Conservation (phyloP, 768 basidiomycete genomes). For the Phaffia tasmanica region DNA sequence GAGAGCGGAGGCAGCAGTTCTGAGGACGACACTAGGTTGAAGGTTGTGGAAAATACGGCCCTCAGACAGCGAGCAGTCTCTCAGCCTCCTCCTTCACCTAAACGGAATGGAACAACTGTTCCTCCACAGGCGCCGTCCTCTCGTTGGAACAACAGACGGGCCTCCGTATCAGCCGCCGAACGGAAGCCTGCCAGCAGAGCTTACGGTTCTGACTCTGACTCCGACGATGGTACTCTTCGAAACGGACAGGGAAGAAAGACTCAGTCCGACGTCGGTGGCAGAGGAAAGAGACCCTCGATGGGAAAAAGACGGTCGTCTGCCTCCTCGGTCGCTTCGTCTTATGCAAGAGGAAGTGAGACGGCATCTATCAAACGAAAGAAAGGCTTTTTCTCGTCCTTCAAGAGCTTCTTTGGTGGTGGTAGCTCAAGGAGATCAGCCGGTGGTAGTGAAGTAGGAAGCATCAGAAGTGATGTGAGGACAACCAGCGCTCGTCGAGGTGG, state of each 20-base stretch:
- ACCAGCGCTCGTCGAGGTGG: neutral
- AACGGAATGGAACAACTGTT: neutral
- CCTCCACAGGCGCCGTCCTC: slow-evolving; percentile 22
- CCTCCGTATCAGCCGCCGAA: neutral
- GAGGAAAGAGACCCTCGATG: neutral
- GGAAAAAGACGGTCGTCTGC: slow-evolving; percentile 3
- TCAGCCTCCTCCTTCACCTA: neutral
- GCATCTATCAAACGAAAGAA: slow-evolving; percentile 19
- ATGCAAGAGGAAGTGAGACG: slow-evolving; percentile 10
- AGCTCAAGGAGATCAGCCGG: neutral
- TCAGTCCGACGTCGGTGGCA: slow-evolving; percentile 24
- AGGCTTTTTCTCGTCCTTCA: slow-evolving; percentile 22
- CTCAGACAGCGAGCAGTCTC: slow-evolving; percentile 3
- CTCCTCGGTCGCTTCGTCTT: slow-evolving; percentile 7
- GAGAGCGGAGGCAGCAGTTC: slow-evolving; percentile 22
- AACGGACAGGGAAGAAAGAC: slow-evolving; percentile 5
- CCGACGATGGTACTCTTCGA: slow-evolving; percentile 20
- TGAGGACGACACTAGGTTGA: neutral
- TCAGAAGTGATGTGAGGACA: neutral
- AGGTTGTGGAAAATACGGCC: slow-evolving; percentile 23
- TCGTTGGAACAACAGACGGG: slow-evolving; percentile 18
- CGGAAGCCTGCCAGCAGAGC: neutral
- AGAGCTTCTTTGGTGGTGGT: slow-evolving; percentile 12
- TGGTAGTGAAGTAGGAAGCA: slow-evolving; percentile 1
- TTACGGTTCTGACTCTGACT: slow-evolving; percentile 11